phyloP scores from a whole-genome alignment of 164 flowering plant species.

The Piper betle region DNA sequence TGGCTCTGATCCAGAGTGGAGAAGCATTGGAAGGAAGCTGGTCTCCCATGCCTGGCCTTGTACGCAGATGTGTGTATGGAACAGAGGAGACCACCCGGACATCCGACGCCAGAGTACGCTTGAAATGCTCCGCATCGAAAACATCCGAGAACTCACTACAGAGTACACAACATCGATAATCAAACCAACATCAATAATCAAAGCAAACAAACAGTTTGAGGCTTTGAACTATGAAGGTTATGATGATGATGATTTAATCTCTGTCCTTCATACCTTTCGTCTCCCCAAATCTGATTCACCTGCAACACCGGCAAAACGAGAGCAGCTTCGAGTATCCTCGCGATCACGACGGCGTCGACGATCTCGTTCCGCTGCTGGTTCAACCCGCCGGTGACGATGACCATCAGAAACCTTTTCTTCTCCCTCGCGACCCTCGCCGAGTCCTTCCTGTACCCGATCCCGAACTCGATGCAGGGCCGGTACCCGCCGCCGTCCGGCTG shows the following conservation, averaged over 20 bases:
- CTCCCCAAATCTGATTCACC: conserved; percentile 93
- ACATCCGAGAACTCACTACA: conserved; percentile 88
- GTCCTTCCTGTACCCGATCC: conserved; percentile 28
- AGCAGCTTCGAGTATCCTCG: conserved; percentile 89
- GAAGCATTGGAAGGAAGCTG: conserved; percentile 67
- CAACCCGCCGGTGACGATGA: conserved; percentile 92
- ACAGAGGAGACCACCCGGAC: conserved; percentile 70
- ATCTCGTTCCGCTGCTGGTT: conserved; percentile 98
- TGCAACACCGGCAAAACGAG: conserved; percentile 87
- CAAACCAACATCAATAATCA: too few relatives aligned
- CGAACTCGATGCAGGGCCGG: conserved; percentile 61
- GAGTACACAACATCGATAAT: too few relatives aligned
- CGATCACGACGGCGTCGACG: conserved; percentile 95
- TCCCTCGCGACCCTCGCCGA: conserved; percentile 36
- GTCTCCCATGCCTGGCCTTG: conserved; percentile 79
- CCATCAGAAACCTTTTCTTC: conserved; percentile 61
- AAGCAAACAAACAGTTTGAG: too few relatives aligned
- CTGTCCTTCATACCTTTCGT: conserved; percentile 55
- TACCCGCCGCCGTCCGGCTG: conserved; percentile 85
- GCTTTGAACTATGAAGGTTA: too few relatives aligned
- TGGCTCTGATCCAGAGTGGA: conserved; percentile 87
- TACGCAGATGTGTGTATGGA: conserved; percentile 88
- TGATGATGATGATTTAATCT: too few relatives aligned
- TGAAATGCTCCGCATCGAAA: conserved; percentile 90
- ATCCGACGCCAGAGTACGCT: conserved; percentile 60